Percentiles rank a stretch among this genome's conserved stretches.
phyloP scores from a whole-genome alignment of 257 asterid genomes.

The Scutellaria minor region DNA sequence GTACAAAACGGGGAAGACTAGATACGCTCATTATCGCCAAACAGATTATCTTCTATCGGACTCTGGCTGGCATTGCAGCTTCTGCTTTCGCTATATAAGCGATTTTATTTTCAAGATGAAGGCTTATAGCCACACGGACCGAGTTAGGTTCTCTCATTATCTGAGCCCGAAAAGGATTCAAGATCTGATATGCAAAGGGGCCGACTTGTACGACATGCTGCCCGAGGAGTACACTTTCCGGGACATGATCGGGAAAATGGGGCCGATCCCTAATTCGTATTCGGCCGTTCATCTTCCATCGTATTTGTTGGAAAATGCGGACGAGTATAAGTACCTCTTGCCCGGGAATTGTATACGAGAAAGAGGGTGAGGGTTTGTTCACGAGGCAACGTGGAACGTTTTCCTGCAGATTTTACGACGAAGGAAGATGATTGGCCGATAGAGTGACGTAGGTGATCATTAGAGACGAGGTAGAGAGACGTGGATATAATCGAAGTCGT shows the following conservation, averaged over 20 bases:
- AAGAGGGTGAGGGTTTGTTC: slow-evolving; percentile 38
- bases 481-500: slow-evolving; percentile 3
- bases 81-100: slow-evolving; percentile 61
- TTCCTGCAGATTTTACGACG: not conserved
- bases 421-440: not conserved
- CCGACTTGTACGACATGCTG: slow-evolving; percentile 66
- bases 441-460: slow-evolving; percentile 19
- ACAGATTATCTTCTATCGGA: slow-evolving; percentile 60
- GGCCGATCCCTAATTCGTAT: slow-evolving; percentile 63
- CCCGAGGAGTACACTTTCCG: slow-evolving; percentile 74
- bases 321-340: slow-evolving; percentile 54
- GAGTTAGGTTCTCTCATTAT: slow-evolving; percentile 61
- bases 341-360: slow-evolving; percentile 71
- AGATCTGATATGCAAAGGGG: slow-evolving; percentile 62
- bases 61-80: slow-evolving; percentile 87
- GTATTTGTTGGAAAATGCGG: slow-evolving; percentile 54
- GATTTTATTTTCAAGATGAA: slow-evolving; percentile 80
- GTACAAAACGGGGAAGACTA: slow-evolving; percentile 52
- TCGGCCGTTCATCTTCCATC: slow-evolving; percentile 70
- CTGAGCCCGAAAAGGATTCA: slow-evolving; percentile 64
- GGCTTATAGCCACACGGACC: slow-evolving; percentile 71
- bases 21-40: slow-evolving; percentile 67
- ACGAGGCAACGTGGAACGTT: not conserved
- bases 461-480: slow-evolving; percentile 22
- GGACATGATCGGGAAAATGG: slow-evolving; percentile 71